These are phyloP conservation scores for Phytophthora europaea DNA, from an alignment of 352 stramenopile genomes.

Conservation along the genomic window DNA sequence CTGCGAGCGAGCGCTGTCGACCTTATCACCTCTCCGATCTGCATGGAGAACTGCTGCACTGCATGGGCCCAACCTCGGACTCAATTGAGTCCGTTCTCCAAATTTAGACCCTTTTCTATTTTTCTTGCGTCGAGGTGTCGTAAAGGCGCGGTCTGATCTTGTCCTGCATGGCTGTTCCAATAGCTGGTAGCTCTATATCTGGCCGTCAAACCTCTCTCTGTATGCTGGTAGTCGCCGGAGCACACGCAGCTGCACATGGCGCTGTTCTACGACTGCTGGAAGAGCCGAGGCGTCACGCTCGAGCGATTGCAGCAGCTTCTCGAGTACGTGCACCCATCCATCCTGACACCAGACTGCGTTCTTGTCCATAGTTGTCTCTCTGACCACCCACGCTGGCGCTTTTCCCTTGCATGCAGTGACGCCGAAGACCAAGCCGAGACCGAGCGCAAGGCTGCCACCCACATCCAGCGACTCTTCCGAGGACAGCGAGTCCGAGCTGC, in stretches of 20 bases:
- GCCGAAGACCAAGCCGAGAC: conserved; percentile 47
- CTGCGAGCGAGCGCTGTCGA: not conserved
- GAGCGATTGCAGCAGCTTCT: conserved; percentile 62
- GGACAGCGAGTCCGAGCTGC: conserved; percentile 61
- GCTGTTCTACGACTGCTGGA: conserved; percentile 78
- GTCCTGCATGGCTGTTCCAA: not conserved
- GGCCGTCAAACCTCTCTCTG: not conserved
- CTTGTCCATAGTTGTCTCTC: not conserved
- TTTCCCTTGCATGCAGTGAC: conserved; percentile 50
- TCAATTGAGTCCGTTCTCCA: not conserved
- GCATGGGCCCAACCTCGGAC: not conserved
- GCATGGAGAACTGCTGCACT: not conserved
- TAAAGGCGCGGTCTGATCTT: conserved; percentile 8
- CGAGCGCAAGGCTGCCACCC: conserved; percentile 51
- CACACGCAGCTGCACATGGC: conserved; percentile 46
- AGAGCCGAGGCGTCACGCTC: conserved; percentile 52
- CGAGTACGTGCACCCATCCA: conserved; percentile 37
- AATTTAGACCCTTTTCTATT: conserved; percentile 7
- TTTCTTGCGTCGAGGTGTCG: conserved; percentile 13
- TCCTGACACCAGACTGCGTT: not conserved
- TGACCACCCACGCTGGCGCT: conserved; percentile 6
- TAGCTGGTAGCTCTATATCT: conserved; percentile 22
- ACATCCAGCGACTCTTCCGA: conserved; percentile 74
- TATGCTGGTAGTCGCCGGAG: not conserved
- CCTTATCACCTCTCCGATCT: conserved; percentile 8